A percentile compares a stretch with the other conserved stretches of the same genome.
Evolutionary conservation across 208 protist species (phyloP).

Genomic region (Leishmania braziliensis): DNA sequence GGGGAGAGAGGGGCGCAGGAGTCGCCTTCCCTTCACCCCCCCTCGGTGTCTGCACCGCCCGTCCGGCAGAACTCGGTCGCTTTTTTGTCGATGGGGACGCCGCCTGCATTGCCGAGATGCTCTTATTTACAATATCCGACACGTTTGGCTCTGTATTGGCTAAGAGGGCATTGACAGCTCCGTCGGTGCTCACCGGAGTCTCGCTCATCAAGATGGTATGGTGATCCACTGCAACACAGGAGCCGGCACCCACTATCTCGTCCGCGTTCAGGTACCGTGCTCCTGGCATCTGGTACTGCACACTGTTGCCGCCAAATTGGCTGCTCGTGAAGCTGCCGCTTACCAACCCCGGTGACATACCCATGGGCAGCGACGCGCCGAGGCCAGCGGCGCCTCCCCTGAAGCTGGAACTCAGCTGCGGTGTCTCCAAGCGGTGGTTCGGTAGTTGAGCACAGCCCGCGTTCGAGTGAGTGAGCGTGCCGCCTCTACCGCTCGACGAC

Average conservation of each 20-base stretch:
- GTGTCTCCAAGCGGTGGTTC: conserved; percentile 18
- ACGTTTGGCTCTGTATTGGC: conserved; percentile 32
- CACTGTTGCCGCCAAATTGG: conserved; percentile 22
- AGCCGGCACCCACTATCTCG: conserved; percentile 13
- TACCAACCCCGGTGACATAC: conserved; percentile 14
- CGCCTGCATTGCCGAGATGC: conserved; percentile 40
- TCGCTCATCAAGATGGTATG: conserved; percentile 36
- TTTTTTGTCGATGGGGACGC: not conserved
- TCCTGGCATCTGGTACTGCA: conserved; percentile 43
- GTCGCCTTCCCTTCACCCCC: not conserved
- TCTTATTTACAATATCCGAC: conserved; percentile 40
- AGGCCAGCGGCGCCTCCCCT: not conserved
- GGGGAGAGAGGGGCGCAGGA: not conserved
- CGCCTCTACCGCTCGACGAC: not conserved
- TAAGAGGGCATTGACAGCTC: conserved; percentile 7
- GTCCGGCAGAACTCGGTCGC: not conserved
- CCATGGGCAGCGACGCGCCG: not conserved
- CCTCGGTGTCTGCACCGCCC: not conserved
- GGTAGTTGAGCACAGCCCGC: conserved; percentile 9
- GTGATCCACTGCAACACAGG: conserved; percentile 30
- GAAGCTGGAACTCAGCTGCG: conserved; percentile 13
- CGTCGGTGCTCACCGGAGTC: conserved; percentile 18
- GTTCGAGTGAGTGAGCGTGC: conserved; percentile 3
- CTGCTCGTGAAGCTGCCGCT: conserved; percentile 27
- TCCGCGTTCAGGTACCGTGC: conserved; percentile 41